Evolutionary conservation across 225 moss, liverwort and hornwort genomes (phyloP).

Genomic region (Sphagnum contortum): DNA sequence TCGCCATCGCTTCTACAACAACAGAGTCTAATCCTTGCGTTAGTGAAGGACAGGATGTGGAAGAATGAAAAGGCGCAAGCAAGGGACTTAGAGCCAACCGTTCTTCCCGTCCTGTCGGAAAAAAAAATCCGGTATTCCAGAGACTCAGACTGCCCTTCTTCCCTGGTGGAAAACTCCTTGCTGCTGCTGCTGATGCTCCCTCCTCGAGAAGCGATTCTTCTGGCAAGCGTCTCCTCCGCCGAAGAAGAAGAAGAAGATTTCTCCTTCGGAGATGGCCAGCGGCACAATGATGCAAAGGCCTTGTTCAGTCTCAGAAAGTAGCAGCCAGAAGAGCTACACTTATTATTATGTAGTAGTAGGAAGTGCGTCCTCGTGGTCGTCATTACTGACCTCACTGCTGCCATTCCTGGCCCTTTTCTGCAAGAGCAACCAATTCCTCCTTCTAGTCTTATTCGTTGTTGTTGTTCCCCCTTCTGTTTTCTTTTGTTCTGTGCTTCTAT

Average conservation of each 20-base stretch:
- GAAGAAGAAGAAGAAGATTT: neutral
- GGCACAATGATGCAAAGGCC: neutral
- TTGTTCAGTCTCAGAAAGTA: neutral
- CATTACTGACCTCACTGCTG: slow-evolving; percentile 1
- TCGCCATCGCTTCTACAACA: neutral
- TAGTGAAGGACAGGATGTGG: neutral
- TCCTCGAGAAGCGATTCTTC: neutral
- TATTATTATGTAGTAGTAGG: no score
- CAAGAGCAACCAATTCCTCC: neutral
- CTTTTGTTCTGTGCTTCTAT: no score
- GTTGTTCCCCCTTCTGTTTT: neutral
- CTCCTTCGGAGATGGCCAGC: neutral
- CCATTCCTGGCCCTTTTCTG: neutral
- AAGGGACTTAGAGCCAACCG: slow-evolving; percentile 13
- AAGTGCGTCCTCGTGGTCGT: neutral
- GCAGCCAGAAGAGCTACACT: neutral
- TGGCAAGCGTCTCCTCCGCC: neutral
- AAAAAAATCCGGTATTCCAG: slow-evolving; percentile 52
- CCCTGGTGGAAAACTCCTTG: slow-evolving; percentile 19
- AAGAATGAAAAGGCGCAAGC: neutral
- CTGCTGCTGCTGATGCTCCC: neutral
- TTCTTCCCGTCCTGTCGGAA: slow-evolving; percentile 39
- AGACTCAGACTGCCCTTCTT: slow-evolving; percentile 43
- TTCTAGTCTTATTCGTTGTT: neutral
- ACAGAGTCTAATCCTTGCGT: neutral